Base-by-base conservation (phyloP, 192 early-diverging fungal species). In the Gamsiella multidivaricata region DNA sequence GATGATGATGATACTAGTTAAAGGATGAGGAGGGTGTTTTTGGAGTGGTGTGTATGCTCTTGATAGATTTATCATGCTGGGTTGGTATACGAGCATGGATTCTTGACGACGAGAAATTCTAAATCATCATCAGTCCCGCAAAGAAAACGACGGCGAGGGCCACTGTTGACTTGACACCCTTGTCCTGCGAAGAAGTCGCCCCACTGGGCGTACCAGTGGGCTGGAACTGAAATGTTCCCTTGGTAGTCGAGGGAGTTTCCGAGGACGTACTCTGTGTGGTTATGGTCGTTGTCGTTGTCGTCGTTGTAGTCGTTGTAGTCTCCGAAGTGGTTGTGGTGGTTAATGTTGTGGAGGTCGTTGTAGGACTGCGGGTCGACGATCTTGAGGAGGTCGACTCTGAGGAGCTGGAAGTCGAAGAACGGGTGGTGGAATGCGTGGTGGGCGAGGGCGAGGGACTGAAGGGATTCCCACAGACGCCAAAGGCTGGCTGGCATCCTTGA, bases 131-230 rank as follows among this genome's bases (percentile, higher is more conserved):
- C 39, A 78, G 42, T 41, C 65, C 65, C 18, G 73, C 73, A 32
- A 78, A 46, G 22, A 78, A 68, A 11, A 67, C 65, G 12, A 78
- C 54, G 0, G 42, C 65, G 4, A 78, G 54, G 0, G 73, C 73
- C 14, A 78, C 58, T 8, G 58, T 76, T 15, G 72, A 76, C 31
- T 36, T 43, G 20, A 65, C 71, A 10, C 64, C 61, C 28, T 67
- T 76, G 20, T 76, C 72, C 55, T 76, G 72, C 0, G 72, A 51
- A n/a, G 72, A 54, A 17, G 39, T 34, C 6, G 58, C 64, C 18
- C 56, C 64, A 39, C 64, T 76, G 28, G 65, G 59, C 31, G 55
- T 66, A 18, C 64, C 72, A n/a, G 72, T 67, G n/a, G 72, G 72
- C 26, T 67, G 64, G 14, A 76, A 37, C 25, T 76, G 63, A 20